Evolutionary conservation across 2,329 filamentous ascomycete genomes (phyloP), one percentile per base, ranked within the genome.

Genomic region (Aspergillus uvarum): DNA sequence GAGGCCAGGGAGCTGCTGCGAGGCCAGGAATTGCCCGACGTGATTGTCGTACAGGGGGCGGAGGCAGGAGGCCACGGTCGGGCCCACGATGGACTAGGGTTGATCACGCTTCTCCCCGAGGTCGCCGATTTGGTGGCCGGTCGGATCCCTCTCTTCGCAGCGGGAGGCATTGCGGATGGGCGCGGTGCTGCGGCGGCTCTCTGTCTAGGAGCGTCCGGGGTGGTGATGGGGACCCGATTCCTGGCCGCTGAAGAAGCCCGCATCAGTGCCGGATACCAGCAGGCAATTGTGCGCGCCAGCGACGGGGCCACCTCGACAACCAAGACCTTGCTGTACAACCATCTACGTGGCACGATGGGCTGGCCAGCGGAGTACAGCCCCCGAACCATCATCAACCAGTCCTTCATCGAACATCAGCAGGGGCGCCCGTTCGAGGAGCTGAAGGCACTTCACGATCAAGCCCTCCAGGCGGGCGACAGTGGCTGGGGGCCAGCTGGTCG

Each of bases 141-240:
- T 0, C 42, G 62, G 5, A 81, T 84, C 4, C 74, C 80, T 0
- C 63, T 85, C 0, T 64, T 85, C 5, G 83, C 82, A 0, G 82
- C 83, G 0, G 83, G 83, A 2, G 83, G 83, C 0, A 81, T 86
- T 49, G 76, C 78, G 0, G 83, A 86, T 59, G 82, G 80, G 0
- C 73, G 82, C 2, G 83, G 83, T 0, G 76, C 78, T 0, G 78
- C 80, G 2, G 82, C 83, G 0, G 81, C 80, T 0, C 67, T 85
- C 7, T 74, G 77, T 2, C 75, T 86, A 0, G 84, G 85, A 0
- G 83, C 84, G 0, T 73, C 77, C 0, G 88, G 84, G 0, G 79
- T 82, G 0, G 85, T 80, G 0, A 79, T 90, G 78, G 88, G 88
- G 0, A 90, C 88, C 1, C 79, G 86, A 14, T 87, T 88, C 58